Conservation (phyloP, 257 asterid species). For the Salvia splendens region DNA sequence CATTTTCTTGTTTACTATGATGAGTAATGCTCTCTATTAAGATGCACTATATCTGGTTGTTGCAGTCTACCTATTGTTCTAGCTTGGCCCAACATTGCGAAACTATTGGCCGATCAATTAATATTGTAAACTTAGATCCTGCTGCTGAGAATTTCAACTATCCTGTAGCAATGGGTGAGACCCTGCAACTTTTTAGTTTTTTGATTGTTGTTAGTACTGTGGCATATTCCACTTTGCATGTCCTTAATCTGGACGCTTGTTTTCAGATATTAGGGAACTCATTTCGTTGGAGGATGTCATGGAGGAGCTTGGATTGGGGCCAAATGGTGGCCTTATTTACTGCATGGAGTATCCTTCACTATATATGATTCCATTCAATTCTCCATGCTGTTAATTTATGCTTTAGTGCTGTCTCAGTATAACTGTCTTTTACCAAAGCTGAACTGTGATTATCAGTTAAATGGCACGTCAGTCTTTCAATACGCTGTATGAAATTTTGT, state of each 20-base stretch:
- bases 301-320: conserved; percentile 94
- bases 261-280: conserved; percentile 84
- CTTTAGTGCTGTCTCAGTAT: not conserved
- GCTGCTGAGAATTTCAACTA: conserved; percentile 96
- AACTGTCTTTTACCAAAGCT: conserved; percentile 1
- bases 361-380: conserved; percentile 18
- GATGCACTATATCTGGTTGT: conserved; percentile 25
- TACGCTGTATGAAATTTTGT: conserved; percentile 26
- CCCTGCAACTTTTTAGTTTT: conserved; percentile 5
- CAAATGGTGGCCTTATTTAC: conserved; percentile 93
- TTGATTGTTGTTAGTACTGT: not conserved
- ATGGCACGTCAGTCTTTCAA: conserved; percentile 17
- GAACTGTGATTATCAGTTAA: conserved; percentile 18
- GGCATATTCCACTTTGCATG: conserved; percentile 8
- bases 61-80: conserved; percentile 93
- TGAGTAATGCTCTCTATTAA: conserved; percentile 6
- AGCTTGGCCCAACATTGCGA: conserved; percentile 82
- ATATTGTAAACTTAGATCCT: conserved; percentile 90
- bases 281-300: conserved; percentile 88
- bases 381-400: not conserved
- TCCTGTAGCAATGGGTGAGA: conserved; percentile 94
- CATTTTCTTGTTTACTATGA: not conserved
- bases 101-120: conserved; percentile 70
- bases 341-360: conserved; percentile 98
- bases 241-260: conserved; percentile 17